A percentile compares a stretch with the other conserved stretches of the same genome.
phyloP scores from a whole-genome alignment of 768 basidiomycete genomes.

The Hygrocybe coccinea region DNA sequence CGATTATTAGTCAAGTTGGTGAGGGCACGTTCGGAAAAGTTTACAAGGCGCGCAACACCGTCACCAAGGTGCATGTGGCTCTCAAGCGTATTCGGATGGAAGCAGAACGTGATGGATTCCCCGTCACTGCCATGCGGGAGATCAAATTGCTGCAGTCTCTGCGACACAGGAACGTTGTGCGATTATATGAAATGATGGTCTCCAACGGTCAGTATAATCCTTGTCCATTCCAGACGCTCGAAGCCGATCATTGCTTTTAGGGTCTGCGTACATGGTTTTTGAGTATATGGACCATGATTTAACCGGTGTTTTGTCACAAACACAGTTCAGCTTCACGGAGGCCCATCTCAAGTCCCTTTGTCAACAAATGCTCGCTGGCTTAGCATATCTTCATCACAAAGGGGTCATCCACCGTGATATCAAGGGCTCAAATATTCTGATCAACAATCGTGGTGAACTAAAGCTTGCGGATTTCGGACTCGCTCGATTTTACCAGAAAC shows the following conservation, averaged over 20 bases:
- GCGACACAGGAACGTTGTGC: constrained; percentile 83
- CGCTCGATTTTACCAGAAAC: constrained; percentile 92
- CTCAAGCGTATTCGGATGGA: constrained; percentile 98
- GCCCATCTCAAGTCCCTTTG: constrained; percentile 95
- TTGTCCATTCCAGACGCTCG: not conserved
- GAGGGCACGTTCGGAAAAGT: constrained; percentile 99
- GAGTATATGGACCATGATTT: constrained; percentile 99
- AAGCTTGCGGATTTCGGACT: constrained; percentile 98
- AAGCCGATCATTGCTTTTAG: constrained; percentile 37
- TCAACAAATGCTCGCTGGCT: constrained; percentile 90
- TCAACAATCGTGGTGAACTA: constrained; percentile 86
- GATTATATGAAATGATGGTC: constrained; percentile 97
- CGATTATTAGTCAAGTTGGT: constrained; percentile 88
- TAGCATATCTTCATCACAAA: constrained; percentile 93
- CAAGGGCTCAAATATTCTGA: constrained; percentile 96
- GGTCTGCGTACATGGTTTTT: constrained; percentile 97
- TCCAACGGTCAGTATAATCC: constrained; percentile 65
- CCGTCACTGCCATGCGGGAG: constrained; percentile 97
- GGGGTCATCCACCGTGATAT: constrained; percentile 97
- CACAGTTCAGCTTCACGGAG: constrained; percentile 74
- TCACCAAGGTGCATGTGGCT: constrained; percentile 76
- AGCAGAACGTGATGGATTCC: constrained; percentile 94
- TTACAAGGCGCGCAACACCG: constrained; percentile 84
- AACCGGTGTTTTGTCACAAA: constrained; percentile 90
- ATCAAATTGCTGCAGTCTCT: constrained; percentile 95